Evolutionary conservation across 2,329 filamentous ascomycete species (phyloP).

Genomic region (Stromatinia cepivora): DNA sequence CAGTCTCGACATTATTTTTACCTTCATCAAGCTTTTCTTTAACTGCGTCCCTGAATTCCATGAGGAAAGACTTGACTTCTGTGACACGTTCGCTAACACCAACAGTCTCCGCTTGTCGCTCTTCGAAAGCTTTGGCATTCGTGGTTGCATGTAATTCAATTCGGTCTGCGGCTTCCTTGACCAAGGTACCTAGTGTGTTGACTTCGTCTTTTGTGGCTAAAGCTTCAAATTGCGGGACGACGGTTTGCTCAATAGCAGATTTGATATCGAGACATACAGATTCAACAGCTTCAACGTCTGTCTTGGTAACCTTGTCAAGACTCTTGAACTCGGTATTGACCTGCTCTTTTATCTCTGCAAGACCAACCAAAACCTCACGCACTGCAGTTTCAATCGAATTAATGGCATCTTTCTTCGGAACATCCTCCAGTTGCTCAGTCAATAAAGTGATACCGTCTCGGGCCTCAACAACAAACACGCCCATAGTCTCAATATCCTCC

Average conservation of each 20-base stretch:
- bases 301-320: slow-evolving; percentile 69
- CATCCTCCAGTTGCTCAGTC: slow-evolving; percentile 64
- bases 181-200: slow-evolving; percentile 64
- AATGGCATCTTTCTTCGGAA: slow-evolving; percentile 78
- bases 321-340: slow-evolving; percentile 46
- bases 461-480: slow-evolving; percentile 67
- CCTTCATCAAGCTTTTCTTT: slow-evolving; percentile 77
- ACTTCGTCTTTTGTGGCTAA: slow-evolving; percentile 78
- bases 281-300: slow-evolving; percentile 78
- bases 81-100: slow-evolving; percentile 75
- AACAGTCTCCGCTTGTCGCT: slow-evolving; percentile 80
- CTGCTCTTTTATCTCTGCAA: slow-evolving; percentile 69
- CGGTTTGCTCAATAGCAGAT: slow-evolving; percentile 70
- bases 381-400: slow-evolving; percentile 74
- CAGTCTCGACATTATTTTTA: slow-evolving; percentile 66
- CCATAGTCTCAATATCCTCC: slow-evolving; percentile 56
- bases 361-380: slow-evolving; percentile 69
- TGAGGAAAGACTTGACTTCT: slow-evolving; percentile 74
- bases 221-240: slow-evolving; percentile 67
- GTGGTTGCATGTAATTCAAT: slow-evolving; percentile 68
- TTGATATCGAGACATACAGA: slow-evolving; percentile 85
- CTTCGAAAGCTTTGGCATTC: slow-evolving; percentile 76
- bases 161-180: slow-evolving; percentile 71
- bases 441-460: slow-evolving; percentile 71
- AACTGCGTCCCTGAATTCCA: slow-evolving; percentile 75